Percentiles rank a stretch among this genome's conserved stretches.
Conservation (phyloP, 768 basidiomycete genomes). For the Leucocoprinus leucothites region DNA sequence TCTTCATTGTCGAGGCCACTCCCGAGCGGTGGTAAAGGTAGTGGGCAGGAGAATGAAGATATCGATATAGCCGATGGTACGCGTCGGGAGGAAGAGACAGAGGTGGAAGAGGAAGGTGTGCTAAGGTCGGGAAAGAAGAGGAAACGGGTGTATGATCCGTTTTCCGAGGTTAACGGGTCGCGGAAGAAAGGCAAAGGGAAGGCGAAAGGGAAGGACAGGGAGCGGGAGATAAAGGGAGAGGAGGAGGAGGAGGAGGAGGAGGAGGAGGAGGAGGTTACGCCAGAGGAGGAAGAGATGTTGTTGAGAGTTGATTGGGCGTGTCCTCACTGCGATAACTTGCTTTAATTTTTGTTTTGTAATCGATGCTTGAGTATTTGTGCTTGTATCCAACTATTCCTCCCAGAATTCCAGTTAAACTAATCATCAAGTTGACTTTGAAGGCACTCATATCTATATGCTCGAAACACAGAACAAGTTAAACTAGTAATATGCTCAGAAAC, state of each 20-base stretch:
- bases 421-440: too few species aligned
- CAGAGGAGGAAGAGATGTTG: neutral
- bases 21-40: too few species aligned
- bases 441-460: too few species aligned
- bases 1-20: too few species aligned
- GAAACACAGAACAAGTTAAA: too few species aligned
- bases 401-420: too few species aligned
- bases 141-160: neutral
- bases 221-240: neutral
- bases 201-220: neutral
- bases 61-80: neutral
- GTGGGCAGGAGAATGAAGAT: too few species aligned
- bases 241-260: neutral
- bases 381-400: too few species aligned
- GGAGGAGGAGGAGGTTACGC: neutral
- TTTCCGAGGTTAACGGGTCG: neutral
- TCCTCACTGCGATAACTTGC: neutral
- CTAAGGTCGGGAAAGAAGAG: neutral
- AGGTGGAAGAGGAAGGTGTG: neutral
- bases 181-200: neutral
- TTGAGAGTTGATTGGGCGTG: constrained; percentile 9
- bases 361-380: neutral
- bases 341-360: neutral
- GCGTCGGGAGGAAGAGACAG: neutral
- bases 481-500: too few species aligned